Conservation (phyloP, 2,329 filamentous ascomycete species). For the Alternaria ethzedia region DNA sequence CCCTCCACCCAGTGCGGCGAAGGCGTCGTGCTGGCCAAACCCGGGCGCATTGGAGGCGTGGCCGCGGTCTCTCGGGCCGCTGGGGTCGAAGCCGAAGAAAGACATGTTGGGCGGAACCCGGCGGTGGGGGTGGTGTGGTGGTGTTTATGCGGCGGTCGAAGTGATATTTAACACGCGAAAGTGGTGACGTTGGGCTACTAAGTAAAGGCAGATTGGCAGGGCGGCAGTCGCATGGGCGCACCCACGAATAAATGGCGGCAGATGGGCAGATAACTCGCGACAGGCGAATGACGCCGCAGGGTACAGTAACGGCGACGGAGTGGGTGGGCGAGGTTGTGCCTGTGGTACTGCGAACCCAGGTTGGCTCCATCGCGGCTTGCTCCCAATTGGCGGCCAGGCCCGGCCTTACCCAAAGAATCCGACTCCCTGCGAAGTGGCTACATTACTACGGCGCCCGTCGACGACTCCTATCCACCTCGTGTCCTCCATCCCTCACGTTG, state of each 20-base stretch:
- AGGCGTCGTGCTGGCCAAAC: constrained; percentile 89
- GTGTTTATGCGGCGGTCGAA: constrained; percentile 1
- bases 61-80: constrained; percentile 65
- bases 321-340: constrained; percentile 7
- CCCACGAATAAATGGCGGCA: neutral
- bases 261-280: neutral
- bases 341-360: neutral
- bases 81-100: constrained; percentile 87
- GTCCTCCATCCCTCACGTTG: neutral
- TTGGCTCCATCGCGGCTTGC: neutral
- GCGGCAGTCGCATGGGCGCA: constrained; percentile 7
- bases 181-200: constrained; percentile 29
- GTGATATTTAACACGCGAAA: constrained; percentile 7
- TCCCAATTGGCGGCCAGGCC: constrained; percentile 12
- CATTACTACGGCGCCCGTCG: constrained; percentile 6
- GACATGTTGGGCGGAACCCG: constrained; percentile 66
- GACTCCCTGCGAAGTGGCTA: neutral
- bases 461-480: constrained; percentile 11
- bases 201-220: neutral
- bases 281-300: neutral
- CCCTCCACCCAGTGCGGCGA: constrained; percentile 75
- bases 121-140: constrained; percentile 4
- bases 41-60: constrained; percentile 75
- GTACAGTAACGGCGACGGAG: neutral
- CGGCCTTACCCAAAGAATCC: constrained; percentile 5